Evolutionary conservation across 169 alveolate genomes (phyloP), one percentile per base, ranked within the genome.

Genomic region (Plasmodium malariae): DNA sequence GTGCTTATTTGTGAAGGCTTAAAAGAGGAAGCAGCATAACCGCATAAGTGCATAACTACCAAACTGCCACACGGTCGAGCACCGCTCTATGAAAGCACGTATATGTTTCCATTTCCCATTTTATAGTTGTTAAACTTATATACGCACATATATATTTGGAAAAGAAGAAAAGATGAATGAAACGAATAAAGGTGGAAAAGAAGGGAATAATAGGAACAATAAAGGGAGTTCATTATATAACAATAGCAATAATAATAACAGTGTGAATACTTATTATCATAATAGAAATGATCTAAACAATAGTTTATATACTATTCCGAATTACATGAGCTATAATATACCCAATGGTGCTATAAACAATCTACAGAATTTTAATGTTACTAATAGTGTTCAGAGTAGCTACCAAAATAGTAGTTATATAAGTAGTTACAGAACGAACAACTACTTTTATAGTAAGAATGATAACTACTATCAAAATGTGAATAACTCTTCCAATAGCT

Each of bases 111-210:
- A 40, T 40, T 40, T 5, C 49, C 4, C 12, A 5, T 60, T 30
- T 26, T 60, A n/a, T 32, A 37, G 12, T 14, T 65, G 9, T 37
- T 36, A 1, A 37, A 17, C 36, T 34, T n/a, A 19, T 65, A 17
- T 34, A 19, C 74, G 36, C 21, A n/a, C 21, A 14, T 17, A 30
- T 6, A 30, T 12, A 14, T 24, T 48, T 70, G 9, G 11, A n/a
- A 40, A 43, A 32, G 19, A 34, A 14, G 19, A 26, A 80, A 80
- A 55, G 17, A 80, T 80, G 90, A 80, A 57, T 54, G 90, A 65
- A 9, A 28, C 12, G 57, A 80, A 34, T 17, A 80, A 70, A 48
- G 71, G 51, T 37, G 63, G 45, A 19, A n/a, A 36, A 12, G 37
- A 80, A 19, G 70, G 34, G 49, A 69, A 70, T 3, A 43, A 40